Conservation (phyloP, 2,329 filamentous ascomycete species). For the Fusarium praegraminearum region DNA sequence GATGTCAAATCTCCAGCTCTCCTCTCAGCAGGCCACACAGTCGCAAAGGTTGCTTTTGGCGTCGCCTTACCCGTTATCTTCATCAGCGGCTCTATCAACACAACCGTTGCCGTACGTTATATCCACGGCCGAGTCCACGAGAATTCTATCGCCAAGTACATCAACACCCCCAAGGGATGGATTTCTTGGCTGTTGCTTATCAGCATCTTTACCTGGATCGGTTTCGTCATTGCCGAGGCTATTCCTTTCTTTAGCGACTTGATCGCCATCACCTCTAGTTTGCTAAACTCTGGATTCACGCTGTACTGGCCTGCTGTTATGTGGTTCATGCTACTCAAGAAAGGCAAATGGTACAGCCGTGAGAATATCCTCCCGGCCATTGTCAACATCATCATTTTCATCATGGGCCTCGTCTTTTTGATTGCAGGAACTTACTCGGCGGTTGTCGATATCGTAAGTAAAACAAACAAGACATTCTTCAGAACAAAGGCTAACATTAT, state of each 20-base stretch:
- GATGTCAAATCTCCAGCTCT: slow-evolving; percentile 73
- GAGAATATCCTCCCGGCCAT: slow-evolving; percentile 29
- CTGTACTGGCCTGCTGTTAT: slow-evolving; percentile 56
- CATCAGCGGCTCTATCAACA: slow-evolving; percentile 73
- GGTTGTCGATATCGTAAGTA: slow-evolving; percentile 34
- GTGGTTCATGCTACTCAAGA: slow-evolving; percentile 54
- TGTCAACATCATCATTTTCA: slow-evolving; percentile 35
- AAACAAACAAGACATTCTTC: too few relatives aligned
- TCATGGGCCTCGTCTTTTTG: slow-evolving; percentile 35
- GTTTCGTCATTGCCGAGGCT: slow-evolving; percentile 68
- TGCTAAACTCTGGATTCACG: slow-evolving; percentile 59
- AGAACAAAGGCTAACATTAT: background rate
- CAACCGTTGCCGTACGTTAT: slow-evolving; percentile 57
- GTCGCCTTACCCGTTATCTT: slow-evolving; percentile 76
- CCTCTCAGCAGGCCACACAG: slow-evolving; percentile 65
- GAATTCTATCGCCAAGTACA: slow-evolving; percentile 39
- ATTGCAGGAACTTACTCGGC: slow-evolving; percentile 36
- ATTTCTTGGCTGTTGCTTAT: slow-evolving; percentile 69
- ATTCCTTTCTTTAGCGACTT: slow-evolving; percentile 79
- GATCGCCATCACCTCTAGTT: slow-evolving; percentile 62
- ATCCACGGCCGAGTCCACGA: slow-evolving; percentile 52
- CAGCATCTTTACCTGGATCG: slow-evolving; percentile 61
- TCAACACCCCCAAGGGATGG: slow-evolving; percentile 51
- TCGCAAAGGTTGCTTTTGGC: slow-evolving; percentile 55
- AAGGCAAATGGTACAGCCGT: slow-evolving; percentile 42